Conservation (phyloP, 495 filamentous ascomycete genomes). For the Penicillium pulvis region DNA sequence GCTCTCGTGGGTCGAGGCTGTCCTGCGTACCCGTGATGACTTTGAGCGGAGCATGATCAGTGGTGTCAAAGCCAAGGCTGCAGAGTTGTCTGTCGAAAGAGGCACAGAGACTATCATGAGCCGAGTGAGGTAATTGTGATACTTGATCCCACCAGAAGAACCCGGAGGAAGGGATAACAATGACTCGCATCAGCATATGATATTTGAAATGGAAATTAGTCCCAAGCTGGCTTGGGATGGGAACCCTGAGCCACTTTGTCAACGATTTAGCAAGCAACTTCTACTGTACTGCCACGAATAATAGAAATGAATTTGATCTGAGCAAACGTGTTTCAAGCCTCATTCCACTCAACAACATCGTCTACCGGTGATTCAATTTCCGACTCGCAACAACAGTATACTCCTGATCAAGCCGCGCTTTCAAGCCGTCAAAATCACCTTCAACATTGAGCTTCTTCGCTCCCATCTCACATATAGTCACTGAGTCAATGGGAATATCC, state of each 20-base stretch:
- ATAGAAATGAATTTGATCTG: constrained; percentile 11
- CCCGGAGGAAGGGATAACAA: background rate
- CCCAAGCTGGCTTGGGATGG: constrained; percentile 32
- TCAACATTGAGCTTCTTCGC: constrained; percentile 55
- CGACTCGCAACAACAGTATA: constrained; percentile 45
- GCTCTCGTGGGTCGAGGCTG: constrained; percentile 94
- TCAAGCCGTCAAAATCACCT: constrained; percentile 20
- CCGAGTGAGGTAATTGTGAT: constrained; percentile 65
- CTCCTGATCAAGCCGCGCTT: constrained; percentile 42
- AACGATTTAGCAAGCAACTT: constrained; percentile 13
- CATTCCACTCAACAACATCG: background rate
- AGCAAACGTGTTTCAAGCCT: background rate
- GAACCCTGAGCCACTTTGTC: constrained; percentile 2
- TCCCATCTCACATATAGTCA: constrained; percentile 79
- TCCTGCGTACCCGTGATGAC: constrained; percentile 83
- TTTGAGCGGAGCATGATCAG: constrained; percentile 90
- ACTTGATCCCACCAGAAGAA: background rate
- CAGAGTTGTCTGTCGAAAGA: constrained; percentile 75
- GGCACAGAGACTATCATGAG: constrained; percentile 89
- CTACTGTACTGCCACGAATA: constrained; percentile 14
- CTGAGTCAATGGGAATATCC: constrained; percentile 58
- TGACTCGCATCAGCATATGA: background rate
- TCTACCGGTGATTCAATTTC: constrained; percentile 20
- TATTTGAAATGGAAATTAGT: background rate
- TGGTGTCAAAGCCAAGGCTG: constrained; percentile 80